These are phyloP conservation scores for Cercospora sesami DNA, from an alignment of 2,329 filamentous ascomycete species.

Conservation along the genomic window DNA sequence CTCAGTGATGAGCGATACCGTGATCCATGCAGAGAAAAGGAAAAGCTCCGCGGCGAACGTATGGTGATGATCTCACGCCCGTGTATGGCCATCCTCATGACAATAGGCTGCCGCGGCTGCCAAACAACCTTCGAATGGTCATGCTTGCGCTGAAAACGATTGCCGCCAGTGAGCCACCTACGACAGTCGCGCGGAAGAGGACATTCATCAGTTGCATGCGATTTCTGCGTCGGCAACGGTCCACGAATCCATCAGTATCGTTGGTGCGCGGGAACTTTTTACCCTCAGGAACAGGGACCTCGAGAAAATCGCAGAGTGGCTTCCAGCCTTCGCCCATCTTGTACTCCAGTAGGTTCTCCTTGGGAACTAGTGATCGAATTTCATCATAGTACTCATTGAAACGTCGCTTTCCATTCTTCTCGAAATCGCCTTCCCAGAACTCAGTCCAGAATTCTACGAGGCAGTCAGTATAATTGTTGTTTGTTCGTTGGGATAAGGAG, in stretches of 20 bases:
- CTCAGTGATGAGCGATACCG: not conserved
- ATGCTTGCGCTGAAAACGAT: constrained; percentile 40
- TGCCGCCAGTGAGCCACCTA: constrained; percentile 52
- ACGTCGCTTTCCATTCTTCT: constrained; percentile 63
- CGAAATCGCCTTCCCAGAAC: constrained; percentile 69
- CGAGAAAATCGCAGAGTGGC: constrained; percentile 57
- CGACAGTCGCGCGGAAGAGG: constrained; percentile 52
- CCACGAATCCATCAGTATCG: constrained; percentile 57
- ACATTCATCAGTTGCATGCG: constrained; percentile 59
- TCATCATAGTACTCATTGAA: constrained; percentile 59
- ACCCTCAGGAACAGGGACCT: constrained; percentile 51
- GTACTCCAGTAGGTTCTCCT: constrained; percentile 56
- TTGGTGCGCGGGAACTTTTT: constrained; percentile 55
- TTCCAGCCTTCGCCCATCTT: constrained; percentile 56
- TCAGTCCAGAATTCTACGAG: constrained; percentile 62
- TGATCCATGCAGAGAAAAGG: not conserved
- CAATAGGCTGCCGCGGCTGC: constrained; percentile 26
- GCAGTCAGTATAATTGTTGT: constrained; percentile 12
- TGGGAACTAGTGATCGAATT: constrained; percentile 50
- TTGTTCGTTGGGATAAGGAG: not conserved
- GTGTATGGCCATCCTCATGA: constrained; percentile 5
- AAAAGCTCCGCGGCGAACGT: too few relatives aligned
- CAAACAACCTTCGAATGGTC: constrained; percentile 40
- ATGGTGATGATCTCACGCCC: not conserved
- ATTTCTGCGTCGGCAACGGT: constrained; percentile 55